phyloP scores from a whole-genome alignment of 345 rosid genomes.

The Hibiscus tridactylites region DNA sequence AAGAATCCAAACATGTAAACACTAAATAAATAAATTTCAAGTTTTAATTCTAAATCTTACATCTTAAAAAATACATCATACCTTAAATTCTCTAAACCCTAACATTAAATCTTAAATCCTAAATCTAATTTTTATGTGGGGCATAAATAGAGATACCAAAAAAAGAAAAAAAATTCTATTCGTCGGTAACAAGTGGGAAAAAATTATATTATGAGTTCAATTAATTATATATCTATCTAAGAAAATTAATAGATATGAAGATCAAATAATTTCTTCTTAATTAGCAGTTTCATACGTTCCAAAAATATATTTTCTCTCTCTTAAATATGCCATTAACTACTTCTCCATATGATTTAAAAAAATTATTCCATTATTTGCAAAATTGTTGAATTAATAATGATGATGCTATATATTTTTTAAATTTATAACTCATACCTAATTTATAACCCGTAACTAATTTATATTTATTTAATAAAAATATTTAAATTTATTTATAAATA shows the following conservation, averaged over 20 bases:
- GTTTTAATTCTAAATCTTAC: too few species aligned
- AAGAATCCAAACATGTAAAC: too few species aligned
- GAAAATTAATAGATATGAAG: neutral
- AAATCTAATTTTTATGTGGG: too few species aligned
- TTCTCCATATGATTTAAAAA: neutral
- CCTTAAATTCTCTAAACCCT: too few species aligned
- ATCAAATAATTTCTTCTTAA: neutral
- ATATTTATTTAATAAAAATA: neutral
- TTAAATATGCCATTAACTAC: neutral
- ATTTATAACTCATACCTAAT: neutral
- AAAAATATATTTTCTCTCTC: neutral
- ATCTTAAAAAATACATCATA: too few species aligned
- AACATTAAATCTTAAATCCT: too few species aligned
- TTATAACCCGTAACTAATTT: neutral
- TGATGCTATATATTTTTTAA: neutral
- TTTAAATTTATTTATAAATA: too few species aligned
- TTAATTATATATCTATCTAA: neutral
- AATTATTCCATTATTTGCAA: neutral
- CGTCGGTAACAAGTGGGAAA: too few species aligned
- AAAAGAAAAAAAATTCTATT: too few species aligned
- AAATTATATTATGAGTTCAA: neutral
- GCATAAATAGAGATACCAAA: too few species aligned
- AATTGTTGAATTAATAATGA: neutral
- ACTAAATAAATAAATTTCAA: too few species aligned
- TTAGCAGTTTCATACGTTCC: neutral